Percentiles rank a stretch among this genome's conserved stretches.
Evolutionary conservation across 1,284 basidiomycete genomes (phyloP).

Genomic region (Apiotrichum laibachii): DNA sequence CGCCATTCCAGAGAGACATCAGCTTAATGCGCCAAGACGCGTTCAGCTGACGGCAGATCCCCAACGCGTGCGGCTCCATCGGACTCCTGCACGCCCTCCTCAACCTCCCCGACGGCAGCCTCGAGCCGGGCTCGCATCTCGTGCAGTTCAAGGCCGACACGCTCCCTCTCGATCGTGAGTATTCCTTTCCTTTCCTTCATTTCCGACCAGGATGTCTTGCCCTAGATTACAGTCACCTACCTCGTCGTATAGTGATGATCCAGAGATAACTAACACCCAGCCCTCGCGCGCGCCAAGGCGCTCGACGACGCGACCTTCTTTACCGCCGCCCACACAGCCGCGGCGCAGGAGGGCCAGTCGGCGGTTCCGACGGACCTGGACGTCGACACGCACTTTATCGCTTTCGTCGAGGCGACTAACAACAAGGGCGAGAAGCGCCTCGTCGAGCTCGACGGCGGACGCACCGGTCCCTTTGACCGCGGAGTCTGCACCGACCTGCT

Average conservation of each 20-base stretch:
- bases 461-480: slow-evolving; percentile 72
- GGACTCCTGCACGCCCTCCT: slow-evolving; percentile 70
- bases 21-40: too few species aligned
- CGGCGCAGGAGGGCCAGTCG: slow-evolving; percentile 68
- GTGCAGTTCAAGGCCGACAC: slow-evolving; percentile 44
- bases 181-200: neutral
- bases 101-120: slow-evolving; percentile 37
- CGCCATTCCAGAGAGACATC: too few species aligned
- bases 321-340: slow-evolving; percentile 66
- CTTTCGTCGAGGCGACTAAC: slow-evolving; percentile 65
- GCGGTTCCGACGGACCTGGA: slow-evolving; percentile 55
- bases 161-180: slow-evolving; percentile 35
- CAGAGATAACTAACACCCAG: slow-evolving; percentile 23
- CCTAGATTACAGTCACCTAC: neutral
- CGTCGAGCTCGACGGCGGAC: slow-evolving; percentile 73
- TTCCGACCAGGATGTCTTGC: neutral
- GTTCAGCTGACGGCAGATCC: slow-evolving; percentile 57
- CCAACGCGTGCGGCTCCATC: slow-evolving; percentile 86
- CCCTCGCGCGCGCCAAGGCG: slow-evolving; percentile 65
- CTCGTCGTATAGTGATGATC: too few species aligned
- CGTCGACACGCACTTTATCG: slow-evolving; percentile 78
- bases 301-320: slow-evolving; percentile 74
- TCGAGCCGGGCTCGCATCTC: slow-evolving; percentile 32
- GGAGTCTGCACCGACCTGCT: slow-evolving; percentile 64
- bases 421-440: slow-evolving; percentile 55